A percentile compares a stretch with the other conserved stretches of the same genome.
phyloP scores from a whole-genome alignment of 2,329 filamentous ascomycete genomes.

The Bimuria novae-zelandiae region DNA sequence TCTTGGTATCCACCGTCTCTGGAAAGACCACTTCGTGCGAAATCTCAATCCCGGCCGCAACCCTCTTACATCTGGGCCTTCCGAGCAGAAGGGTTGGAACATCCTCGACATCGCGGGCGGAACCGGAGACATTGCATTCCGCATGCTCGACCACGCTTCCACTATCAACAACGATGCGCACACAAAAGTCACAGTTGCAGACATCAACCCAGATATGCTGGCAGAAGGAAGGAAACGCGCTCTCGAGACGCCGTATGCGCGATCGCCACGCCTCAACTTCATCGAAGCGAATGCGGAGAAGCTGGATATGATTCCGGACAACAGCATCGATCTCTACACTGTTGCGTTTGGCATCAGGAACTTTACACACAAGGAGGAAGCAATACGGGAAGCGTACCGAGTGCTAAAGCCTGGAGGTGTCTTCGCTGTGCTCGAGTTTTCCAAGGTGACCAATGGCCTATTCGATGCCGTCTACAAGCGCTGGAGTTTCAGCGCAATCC shows the following conservation, averaged over 20 bases:
- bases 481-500: slow-evolving; percentile 95
- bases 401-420: slow-evolving; percentile 93
- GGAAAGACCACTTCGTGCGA: slow-evolving; percentile 97
- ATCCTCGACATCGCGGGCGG: slow-evolving; percentile 97
- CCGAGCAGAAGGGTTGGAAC: slow-evolving; percentile 58
- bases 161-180: slow-evolving; percentile 77
- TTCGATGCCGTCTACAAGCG: slow-evolving; percentile 89
- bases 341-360: slow-evolving; percentile 98
- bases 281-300: slow-evolving; percentile 89
- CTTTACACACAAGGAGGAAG: slow-evolving; percentile 88
- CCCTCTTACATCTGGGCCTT: slow-evolving; percentile 48
- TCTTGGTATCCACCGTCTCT: slow-evolving; percentile 91
- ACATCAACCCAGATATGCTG: slow-evolving; percentile 97
- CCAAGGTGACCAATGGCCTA: slow-evolving; percentile 76
- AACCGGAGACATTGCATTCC: slow-evolving; percentile 97
- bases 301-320: slow-evolving; percentile 67
- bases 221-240: slow-evolving; percentile 83
- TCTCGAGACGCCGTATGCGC: slow-evolving; percentile 63
- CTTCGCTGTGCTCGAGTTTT: slow-evolving; percentile 96
- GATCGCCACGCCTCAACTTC: slow-evolving; percentile 65
- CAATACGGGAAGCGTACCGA: slow-evolving; percentile 80
- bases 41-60: slow-evolving; percentile 80
- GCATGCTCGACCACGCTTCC: slow-evolving; percentile 87
- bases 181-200: slow-evolving; percentile 85
- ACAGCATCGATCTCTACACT: slow-evolving; percentile 90